phyloP scores from a whole-genome alignment of 2,329 filamentous ascomycete genomes.

The Colletotrichum plurivorum region DNA sequence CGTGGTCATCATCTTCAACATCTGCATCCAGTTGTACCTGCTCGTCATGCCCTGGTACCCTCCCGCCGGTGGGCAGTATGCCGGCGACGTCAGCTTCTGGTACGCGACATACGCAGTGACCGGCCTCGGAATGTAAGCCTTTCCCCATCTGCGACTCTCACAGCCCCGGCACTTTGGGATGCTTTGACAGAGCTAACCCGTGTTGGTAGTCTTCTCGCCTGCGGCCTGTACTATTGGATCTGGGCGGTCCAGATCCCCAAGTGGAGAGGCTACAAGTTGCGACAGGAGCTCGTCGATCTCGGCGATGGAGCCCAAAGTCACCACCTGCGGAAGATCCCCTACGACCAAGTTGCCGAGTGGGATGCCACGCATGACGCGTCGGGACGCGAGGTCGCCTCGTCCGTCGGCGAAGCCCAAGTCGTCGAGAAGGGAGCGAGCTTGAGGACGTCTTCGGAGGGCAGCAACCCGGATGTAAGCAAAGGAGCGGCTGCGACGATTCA shows the following conservation, averaged over 20 bases:
- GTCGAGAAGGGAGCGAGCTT: not conserved
- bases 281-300: slow-evolving; percentile 61
- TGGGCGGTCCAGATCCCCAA: slow-evolving; percentile 71
- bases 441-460: slow-evolving; percentile 9
- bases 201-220: slow-evolving; percentile 60
- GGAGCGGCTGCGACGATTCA: not conserved
- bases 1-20: slow-evolving; percentile 69
- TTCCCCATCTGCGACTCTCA: not conserved
- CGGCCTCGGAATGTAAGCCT: slow-evolving; percentile 72
- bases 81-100: slow-evolving; percentile 80
- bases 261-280: slow-evolving; percentile 65
- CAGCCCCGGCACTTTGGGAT: no score
- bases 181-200: not conserved
- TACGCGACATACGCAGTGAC: slow-evolving; percentile 78
- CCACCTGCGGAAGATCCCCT: slow-evolving; percentile 66
- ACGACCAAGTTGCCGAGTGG: slow-evolving; percentile 66
- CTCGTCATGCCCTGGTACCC: slow-evolving; percentile 82
- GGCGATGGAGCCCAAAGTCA: slow-evolving; percentile 59
- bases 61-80: slow-evolving; percentile 69
- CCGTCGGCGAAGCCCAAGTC: not conserved
- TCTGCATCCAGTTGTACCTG: slow-evolving; percentile 72
- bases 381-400: slow-evolving; percentile 42
- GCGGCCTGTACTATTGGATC: slow-evolving; percentile 69
- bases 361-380: slow-evolving; percentile 69
- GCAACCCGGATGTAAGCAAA: not conserved